Evolutionary conservation across 1,284 basidiomycete species (phyloP), one percentile per base, ranked within the genome.

Genomic region (Microbotryum lychnidis-dioicae): DNA sequence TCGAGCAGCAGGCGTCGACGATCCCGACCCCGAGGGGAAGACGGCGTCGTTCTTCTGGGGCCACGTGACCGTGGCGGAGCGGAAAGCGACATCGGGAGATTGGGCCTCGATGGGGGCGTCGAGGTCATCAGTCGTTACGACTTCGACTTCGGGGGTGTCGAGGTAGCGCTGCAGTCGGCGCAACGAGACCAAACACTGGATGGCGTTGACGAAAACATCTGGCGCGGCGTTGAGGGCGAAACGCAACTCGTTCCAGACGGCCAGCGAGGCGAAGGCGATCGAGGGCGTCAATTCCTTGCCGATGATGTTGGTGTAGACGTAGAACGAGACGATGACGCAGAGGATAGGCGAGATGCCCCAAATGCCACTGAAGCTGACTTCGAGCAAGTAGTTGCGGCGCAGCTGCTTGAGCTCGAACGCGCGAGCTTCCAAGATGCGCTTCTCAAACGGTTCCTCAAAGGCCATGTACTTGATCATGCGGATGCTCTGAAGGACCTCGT

Each of bases 21-120:
- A 80, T 1, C 77, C 80, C 1, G 86, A 86, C 6, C 9, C 78
- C 0, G 84, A 80, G 1, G 76, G 79, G 1, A 86, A 86, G 10
- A 12, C 6, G 8, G 54, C 61, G 8, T 59, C 60, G 2, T 54
- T 58, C 86, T 73, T 85, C 83, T 44, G 45, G 0, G 92, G 88
- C 91, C 91, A 96, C 0, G 90, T 90, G 57, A 91, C 80, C 0
- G 89, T 94, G 14, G 89, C 90, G 7, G 85, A 87, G 69, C 84
- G 85, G 67, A 94, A 81, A 1, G 84, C 80, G 64, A 96, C 86
- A 12, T 58, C 62, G 44, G 65, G 52, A 58, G 76, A 73, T 46
- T 75, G 71, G 1, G 76, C 80, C 54, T 80, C 78, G 16, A 42
- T 16, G 2, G 80, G 78, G 63, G 83, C 81, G 31, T 80, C 75